Conservation (phyloP, 352 stramenopile species). For the Globisporangium nunn region DNA sequence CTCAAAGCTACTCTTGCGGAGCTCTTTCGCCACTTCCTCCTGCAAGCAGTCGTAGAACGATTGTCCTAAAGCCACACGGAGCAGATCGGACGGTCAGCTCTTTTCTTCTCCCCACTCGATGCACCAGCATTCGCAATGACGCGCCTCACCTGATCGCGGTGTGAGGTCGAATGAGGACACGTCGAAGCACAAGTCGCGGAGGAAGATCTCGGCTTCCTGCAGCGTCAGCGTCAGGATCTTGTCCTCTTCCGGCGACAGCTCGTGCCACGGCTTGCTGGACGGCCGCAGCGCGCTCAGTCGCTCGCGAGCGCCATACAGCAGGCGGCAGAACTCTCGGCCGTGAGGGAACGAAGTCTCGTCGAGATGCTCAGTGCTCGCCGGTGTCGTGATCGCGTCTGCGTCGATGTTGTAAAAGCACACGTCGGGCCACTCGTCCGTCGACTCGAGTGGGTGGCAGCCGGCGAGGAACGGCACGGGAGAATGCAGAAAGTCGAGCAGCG, state of each 20-base stretch:
- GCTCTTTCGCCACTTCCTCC: constrained; percentile 61
- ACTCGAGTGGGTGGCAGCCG: constrained; percentile 47
- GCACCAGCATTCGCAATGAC: not conserved
- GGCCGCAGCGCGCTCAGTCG: constrained; percentile 35
- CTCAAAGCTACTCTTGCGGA: constrained; percentile 63
- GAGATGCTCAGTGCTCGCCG: constrained; percentile 37
- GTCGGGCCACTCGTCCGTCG: constrained; percentile 72
- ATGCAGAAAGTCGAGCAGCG: constrained; percentile 74
- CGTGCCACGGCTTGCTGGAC: constrained; percentile 60
- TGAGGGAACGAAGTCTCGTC: constrained; percentile 45
- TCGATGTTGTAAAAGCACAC: constrained; percentile 85
- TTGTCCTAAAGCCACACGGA: constrained; percentile 15
- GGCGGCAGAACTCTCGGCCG: constrained; percentile 44
- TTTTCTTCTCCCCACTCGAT: too few species aligned
- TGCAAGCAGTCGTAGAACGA: constrained; percentile 73
- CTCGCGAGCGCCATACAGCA: constrained; percentile 48
- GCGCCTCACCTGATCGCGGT: constrained; percentile 27
- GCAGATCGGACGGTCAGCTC: not conserved
- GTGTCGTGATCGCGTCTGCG: constrained; percentile 34
- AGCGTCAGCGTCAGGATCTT: constrained; percentile 68
- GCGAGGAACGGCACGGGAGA: constrained; percentile 78
- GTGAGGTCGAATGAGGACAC: constrained; percentile 52
- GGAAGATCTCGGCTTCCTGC: constrained; percentile 65
- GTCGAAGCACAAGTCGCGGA: constrained; percentile 62
- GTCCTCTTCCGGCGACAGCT: constrained; percentile 71